A percentile compares a stretch with the other conserved stretches of the same genome.
These are phyloP conservation scores for Colletotrichum scovillei DNA, from an alignment of 2,329 filamentous ascomycete genomes.

Conservation along the genomic window DNA sequence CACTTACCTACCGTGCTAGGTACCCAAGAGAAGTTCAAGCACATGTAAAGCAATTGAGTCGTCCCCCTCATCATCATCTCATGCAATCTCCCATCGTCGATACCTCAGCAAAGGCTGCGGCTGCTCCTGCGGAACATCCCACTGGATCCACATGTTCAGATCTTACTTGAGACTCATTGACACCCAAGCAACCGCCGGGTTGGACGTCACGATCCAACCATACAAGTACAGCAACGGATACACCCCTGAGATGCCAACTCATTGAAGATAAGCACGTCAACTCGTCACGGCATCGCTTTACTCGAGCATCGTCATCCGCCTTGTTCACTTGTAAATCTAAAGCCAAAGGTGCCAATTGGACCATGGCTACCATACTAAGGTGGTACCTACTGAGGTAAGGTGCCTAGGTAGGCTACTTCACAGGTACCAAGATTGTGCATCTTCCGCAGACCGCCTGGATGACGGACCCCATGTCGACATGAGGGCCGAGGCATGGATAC, in stretches of 20 bases:
- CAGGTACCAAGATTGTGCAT: no score
- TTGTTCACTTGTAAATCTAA: neutral
- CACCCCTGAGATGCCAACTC: neutral
- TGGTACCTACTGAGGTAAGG: no score
- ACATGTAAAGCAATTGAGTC: neutral
- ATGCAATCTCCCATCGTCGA: neutral
- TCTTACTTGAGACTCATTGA: neutral
- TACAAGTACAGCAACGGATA: no score
- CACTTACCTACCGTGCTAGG: no score
- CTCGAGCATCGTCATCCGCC: neutral
- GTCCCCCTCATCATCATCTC: neutral
- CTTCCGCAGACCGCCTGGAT: neutral
- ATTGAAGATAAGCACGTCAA: neutral
- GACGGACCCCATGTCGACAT: neutral
- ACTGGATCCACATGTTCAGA: neutral
- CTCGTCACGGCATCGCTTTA: neutral
- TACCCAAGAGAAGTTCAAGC: neutral
- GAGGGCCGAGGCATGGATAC: neutral
- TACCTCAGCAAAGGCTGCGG: neutral
- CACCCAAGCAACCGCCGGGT: neutral
- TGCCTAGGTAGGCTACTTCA: no score
- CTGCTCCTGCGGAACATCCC: neutral
- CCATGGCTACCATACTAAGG: neutral
- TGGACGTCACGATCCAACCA: neutral
- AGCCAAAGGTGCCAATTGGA: neutral